phyloP scores from a whole-genome alignment of 2,329 filamentous ascomycete genomes.

The Purpureocillium takamizusanense region DNA sequence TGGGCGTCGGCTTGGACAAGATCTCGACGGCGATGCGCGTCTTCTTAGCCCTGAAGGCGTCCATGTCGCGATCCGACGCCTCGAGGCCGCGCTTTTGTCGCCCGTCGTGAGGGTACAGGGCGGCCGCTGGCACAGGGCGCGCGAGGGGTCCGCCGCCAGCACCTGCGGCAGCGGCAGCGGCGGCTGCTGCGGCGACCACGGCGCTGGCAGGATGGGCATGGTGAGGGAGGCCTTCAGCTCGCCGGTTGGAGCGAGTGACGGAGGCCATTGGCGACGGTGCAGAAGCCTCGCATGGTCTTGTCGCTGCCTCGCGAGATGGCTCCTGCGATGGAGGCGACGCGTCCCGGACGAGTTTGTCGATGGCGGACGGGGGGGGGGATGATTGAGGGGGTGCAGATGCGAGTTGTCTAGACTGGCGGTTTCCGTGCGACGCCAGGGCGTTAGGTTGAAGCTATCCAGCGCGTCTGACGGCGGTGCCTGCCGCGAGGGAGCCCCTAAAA shows the following conservation, averaged over 20 bases:
- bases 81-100: constrained; percentile 42
- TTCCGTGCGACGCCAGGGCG: background rate
- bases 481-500: constrained; percentile 4
- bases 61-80: constrained; percentile 31
- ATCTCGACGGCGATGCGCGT: constrained; percentile 46
- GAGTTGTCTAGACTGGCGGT: constrained; percentile 1
- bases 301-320: constrained; percentile 9
- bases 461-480: background rate
- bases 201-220: constrained; percentile 10
- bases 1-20: constrained; percentile 21
- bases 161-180: constrained; percentile 16
- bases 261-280: constrained; percentile 37
- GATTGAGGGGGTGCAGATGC: too few species aligned
- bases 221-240: constrained; percentile 36
- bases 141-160: constrained; percentile 14
- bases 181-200: constrained; percentile 12
- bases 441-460: background rate
- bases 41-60: constrained; percentile 37
- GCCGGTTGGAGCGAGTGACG: constrained; percentile 40
- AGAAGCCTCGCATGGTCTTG: constrained; percentile 28
- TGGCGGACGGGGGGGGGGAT: background rate
- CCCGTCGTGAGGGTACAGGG: constrained; percentile 16
- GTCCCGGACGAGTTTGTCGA: background rate
- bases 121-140: constrained; percentile 17
- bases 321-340: constrained; percentile 3